Conservation (phyloP, 1,139 yeast genomes). For the Yamadazyma songkhlaensis region DNA sequence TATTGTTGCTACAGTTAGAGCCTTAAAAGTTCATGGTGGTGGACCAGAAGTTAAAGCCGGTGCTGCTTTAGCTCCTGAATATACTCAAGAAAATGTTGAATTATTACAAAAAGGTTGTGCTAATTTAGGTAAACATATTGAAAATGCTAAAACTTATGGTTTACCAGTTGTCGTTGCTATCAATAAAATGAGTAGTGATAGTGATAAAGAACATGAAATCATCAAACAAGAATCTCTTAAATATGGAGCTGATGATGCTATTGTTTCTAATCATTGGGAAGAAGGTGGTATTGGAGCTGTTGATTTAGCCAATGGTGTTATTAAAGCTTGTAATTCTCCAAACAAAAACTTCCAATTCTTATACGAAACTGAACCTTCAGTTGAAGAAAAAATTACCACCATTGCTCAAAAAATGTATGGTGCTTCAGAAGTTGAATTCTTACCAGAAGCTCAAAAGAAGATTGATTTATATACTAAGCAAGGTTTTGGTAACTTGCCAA, state of each 20-base stretch:
- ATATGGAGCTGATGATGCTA: constrained; percentile 96
- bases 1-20: constrained; percentile 96
- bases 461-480: constrained; percentile 81
- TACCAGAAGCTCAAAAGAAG: constrained; percentile 81
- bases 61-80: constrained; percentile 82
- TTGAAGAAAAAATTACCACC: constrained; percentile 77
- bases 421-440: constrained; percentile 83
- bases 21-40: constrained; percentile 96
- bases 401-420: constrained; percentile 95
- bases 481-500: constrained; percentile 90
- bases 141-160: constrained; percentile 82
- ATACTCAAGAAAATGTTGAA: constrained; percentile 82
- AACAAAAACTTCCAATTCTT: constrained; percentile 64
- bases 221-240: constrained; percentile 79
- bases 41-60: constrained; percentile 98
- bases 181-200: constrained; percentile 85
- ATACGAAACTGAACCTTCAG: constrained; percentile 67
- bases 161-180: constrained; percentile 96
- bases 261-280: constrained; percentile 96
- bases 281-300: constrained; percentile 96
- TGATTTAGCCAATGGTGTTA: constrained; percentile 81
- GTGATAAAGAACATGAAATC: constrained; percentile 78
- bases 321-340: constrained; percentile 59
- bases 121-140: constrained; percentile 88
- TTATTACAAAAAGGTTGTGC: constrained; percentile 81